Conservation (phyloP, 208 protist species). For the Endotrypanum monterogeii region DNA sequence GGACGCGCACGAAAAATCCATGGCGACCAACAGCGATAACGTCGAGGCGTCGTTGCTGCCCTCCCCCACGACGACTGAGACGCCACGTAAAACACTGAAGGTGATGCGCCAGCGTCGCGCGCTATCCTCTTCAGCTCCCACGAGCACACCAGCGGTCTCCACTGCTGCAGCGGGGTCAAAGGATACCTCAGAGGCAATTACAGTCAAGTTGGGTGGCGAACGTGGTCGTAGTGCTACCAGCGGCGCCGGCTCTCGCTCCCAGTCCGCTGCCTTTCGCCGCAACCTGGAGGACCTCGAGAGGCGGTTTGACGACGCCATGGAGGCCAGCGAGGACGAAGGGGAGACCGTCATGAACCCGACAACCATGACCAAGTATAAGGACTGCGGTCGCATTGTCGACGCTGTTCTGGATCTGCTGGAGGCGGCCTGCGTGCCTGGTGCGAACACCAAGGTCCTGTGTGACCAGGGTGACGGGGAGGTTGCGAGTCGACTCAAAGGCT, state of each 20-base stretch:
- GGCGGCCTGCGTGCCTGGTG: conserved; percentile 69
- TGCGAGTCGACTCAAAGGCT: conserved; percentile 36
- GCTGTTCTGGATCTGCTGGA: conserved; percentile 85
- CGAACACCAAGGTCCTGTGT: conserved; percentile 73
- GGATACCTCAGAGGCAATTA: not conserved
- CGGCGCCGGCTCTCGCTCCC: conserved; percentile 11
- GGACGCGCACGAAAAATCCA: conserved; percentile 18
- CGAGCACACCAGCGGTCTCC: not conserved
- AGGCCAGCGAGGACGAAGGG: conserved; percentile 67
- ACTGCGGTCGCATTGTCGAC: conserved; percentile 91
- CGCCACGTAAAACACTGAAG: conserved; percentile 27
- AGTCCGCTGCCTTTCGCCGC: conserved; percentile 48
- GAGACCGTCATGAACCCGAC: conserved; percentile 82
- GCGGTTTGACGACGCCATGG: conserved; percentile 62
- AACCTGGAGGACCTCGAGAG: conserved; percentile 56
- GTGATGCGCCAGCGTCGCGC: conserved; percentile 23
- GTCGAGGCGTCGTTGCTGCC: not conserved
- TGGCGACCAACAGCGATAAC: conserved; percentile 1
- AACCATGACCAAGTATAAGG: conserved; percentile 97
- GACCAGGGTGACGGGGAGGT: conserved; percentile 68
- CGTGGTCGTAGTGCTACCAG: conserved; percentile 10
- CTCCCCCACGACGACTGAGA: conserved; percentile 1
- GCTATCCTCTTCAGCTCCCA: not conserved
- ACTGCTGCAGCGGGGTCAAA: not conserved
- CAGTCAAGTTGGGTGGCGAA: conserved; percentile 2